Conservation (phyloP, 768 basidiomycete genomes). For the Xerocomus potaroensis region DNA sequence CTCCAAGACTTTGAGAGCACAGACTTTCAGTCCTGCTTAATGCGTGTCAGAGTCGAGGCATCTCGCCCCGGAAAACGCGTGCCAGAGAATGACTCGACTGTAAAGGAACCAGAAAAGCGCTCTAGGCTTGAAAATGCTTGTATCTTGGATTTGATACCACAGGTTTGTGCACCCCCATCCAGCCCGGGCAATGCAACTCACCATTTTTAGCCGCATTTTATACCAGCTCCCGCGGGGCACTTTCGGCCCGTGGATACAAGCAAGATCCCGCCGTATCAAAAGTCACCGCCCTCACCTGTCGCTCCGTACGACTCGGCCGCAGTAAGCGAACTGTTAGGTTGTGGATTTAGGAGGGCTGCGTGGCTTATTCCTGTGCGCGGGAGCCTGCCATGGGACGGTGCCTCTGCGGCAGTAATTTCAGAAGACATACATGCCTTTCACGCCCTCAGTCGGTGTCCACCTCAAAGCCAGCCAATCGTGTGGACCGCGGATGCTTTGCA, state of each 20-base stretch:
- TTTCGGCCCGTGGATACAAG: conserved; percentile 18
- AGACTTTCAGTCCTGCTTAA: conserved; percentile 22
- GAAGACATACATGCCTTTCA: conserved; percentile 19
- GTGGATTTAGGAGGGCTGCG: conserved; percentile 39
- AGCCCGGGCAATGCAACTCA: conserved; percentile 9
- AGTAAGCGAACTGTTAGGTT: conserved; percentile 23
- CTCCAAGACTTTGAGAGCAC: conserved; percentile 44
- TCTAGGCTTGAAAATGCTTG: conserved; percentile 33
- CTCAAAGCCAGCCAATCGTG: conserved; percentile 29
- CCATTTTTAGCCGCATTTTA: conserved; percentile 22
- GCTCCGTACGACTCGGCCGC: conserved; percentile 33
- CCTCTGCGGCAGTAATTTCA: conserved; percentile 41
- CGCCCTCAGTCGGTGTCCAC: conserved; percentile 18
- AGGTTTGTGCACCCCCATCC: conserved; percentile 34
- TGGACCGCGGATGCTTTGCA: conserved; percentile 45
- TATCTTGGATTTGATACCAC: conserved; percentile 40
- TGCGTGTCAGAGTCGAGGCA: neutral
- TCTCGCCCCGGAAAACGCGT: conserved; percentile 9
- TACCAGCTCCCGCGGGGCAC: conserved; percentile 12
- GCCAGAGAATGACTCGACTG: neutral
- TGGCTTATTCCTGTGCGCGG: conserved; percentile 62
- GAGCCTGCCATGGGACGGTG: conserved; percentile 42
- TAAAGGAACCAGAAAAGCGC: conserved; percentile 26
- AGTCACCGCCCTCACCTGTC: conserved; percentile 35
- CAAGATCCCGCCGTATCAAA: conserved; percentile 31